A percentile compares a stretch with the other conserved stretches of the same genome.
phyloP scores from a whole-genome alignment of 257 asterid species.

The Nicotiana attenuata region DNA sequence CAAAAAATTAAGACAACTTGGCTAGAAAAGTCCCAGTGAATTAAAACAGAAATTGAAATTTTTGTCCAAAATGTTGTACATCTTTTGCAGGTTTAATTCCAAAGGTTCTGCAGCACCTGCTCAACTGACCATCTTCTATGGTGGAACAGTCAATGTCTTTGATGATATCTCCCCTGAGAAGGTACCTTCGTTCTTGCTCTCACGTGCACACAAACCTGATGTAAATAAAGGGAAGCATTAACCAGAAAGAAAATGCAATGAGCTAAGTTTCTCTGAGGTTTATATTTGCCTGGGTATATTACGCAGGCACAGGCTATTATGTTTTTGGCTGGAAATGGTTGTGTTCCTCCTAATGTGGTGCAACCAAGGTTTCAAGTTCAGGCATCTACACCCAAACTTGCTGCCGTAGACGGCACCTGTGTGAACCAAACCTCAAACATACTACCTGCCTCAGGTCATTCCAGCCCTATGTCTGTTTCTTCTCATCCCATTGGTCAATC shows the following conservation, averaged over 20 bases:
- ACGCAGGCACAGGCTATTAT: conserved; percentile 81
- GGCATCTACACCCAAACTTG: conserved; percentile 39
- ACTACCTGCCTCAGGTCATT: conserved; percentile 37
- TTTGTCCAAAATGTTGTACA: not conserved
- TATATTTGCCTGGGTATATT: not conserved
- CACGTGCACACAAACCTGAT: not conserved
- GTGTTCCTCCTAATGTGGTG: conserved; percentile 24
- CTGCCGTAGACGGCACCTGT: conserved; percentile 33
- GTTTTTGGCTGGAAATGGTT: conserved; percentile 58
- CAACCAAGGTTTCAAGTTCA: conserved; percentile 37
- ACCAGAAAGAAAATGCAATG: not conserved
- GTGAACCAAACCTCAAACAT: conserved; percentile 30
- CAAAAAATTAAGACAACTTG: not conserved
- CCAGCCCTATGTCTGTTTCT: conserved; percentile 62
- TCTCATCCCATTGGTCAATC: conserved; percentile 50
- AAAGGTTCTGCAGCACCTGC: conserved; percentile 36
- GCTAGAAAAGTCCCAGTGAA: not conserved
- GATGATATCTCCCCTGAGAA: conserved; percentile 72
- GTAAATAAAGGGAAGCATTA: not conserved
- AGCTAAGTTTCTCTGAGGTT: not conserved
- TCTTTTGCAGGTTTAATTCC: conserved; percentile 35
- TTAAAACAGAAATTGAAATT: not conserved
- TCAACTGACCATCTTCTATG: conserved; percentile 74
- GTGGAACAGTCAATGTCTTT: conserved; percentile 63
- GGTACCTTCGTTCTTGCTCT: conserved; percentile 30